Conservation (phyloP, 2,329 filamentous ascomycete genomes). For the Ceratocystiopsis brevicomis region DNA sequence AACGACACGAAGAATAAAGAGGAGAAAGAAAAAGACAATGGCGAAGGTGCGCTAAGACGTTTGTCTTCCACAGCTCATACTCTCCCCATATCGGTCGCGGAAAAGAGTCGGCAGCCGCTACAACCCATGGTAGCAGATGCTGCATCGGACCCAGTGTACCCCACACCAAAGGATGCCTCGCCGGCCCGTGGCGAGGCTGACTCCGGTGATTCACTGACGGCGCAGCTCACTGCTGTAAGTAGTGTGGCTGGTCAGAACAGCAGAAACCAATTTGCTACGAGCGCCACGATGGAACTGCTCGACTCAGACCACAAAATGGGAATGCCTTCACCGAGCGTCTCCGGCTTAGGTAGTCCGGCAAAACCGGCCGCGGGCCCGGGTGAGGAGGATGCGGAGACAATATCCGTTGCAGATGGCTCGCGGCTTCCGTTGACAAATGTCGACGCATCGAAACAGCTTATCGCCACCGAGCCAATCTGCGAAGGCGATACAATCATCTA, state of each 20-base stretch:
- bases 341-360: background rate
- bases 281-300: no score
- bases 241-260: no score
- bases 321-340: no score
- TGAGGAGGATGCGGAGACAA: background rate
- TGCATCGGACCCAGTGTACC: background rate
- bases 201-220: no score
- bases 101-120: conserved; percentile 4
- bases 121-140: conserved; percentile 5
- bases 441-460: conserved; percentile 3
- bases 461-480: conserved; percentile 37
- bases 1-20: background rate
- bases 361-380: background rate
- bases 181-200: no score
- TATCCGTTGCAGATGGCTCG: no score
- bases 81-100: conserved; percentile 2
- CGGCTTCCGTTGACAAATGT: no score
- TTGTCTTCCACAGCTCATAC: conserved; percentile 5
- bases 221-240: no score
- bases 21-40: background rate
- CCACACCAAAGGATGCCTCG: no score
- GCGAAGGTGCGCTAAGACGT: conserved; percentile 6
- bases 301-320: no score
- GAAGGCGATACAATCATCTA: conserved; percentile 67
- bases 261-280: no score